phyloP scores from a whole-genome alignment of 768 basidiomycete genomes.

The Amanita subjunquillea region DNA sequence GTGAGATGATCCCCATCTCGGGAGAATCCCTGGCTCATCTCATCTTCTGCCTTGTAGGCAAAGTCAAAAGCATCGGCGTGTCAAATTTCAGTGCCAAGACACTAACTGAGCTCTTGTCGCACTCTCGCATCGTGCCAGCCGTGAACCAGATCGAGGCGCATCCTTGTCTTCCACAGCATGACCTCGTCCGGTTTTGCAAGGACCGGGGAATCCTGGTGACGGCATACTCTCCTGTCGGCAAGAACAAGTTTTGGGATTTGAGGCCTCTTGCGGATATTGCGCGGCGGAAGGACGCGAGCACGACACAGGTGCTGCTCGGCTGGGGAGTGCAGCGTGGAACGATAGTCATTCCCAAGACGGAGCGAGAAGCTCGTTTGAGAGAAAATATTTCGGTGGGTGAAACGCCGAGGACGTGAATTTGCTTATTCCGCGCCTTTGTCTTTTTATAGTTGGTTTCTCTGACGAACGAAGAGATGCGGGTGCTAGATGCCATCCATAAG shows the following conservation, averaged over 20 bases:
- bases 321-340: constrained; percentile 59
- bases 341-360: constrained; percentile 53
- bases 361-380: constrained; percentile 33
- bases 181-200: constrained; percentile 31
- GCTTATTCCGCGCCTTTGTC: constrained; percentile 19
- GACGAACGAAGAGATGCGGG: constrained; percentile 25
- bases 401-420: constrained; percentile 13
- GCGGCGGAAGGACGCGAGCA: constrained; percentile 19
- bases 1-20: constrained; percentile 5
- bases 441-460: constrained; percentile 28
- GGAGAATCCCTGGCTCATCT: neutral
- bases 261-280: constrained; percentile 21
- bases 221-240: constrained; percentile 38
- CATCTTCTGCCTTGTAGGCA: constrained; percentile 15
- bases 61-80: constrained; percentile 42
- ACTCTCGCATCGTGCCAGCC: constrained; percentile 36
- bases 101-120: constrained; percentile 26
- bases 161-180: constrained; percentile 41
- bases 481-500: constrained; percentile 29
- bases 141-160: constrained; percentile 51
- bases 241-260: constrained; percentile 22
- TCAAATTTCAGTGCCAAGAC: constrained; percentile 47
- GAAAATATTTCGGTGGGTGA: constrained; percentile 32
- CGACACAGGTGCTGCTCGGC: constrained; percentile 47
- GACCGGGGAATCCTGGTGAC: constrained; percentile 30